Conservation (phyloP, 2,329 filamentous ascomycete species). For the Helminthosporium solani region DNA sequence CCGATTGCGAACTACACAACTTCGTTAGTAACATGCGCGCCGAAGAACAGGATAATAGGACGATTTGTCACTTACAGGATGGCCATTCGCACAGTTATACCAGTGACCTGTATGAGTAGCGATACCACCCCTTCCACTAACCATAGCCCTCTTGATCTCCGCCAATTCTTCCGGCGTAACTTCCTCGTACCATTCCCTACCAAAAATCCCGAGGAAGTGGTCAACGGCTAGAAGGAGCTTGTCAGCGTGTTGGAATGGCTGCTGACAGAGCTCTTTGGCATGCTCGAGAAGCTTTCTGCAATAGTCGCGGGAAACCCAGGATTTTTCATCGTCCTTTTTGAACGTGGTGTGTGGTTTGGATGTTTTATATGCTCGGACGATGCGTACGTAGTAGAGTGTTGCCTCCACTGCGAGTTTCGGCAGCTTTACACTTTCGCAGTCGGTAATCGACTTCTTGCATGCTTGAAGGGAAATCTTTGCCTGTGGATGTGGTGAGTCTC, state of each 20-base stretch:
- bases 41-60: too few relatives aligned
- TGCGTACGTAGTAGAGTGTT: slow-evolving; percentile 34
- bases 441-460: slow-evolving; percentile 33
- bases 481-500: slow-evolving; percentile 9
- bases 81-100: slow-evolving; percentile 60
- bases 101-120: slow-evolving; percentile 56
- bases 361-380: slow-evolving; percentile 27
- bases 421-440: slow-evolving; percentile 31
- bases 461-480: slow-evolving; percentile 21
- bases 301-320: slow-evolving; percentile 13
- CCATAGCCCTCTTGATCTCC: slow-evolving; percentile 52
- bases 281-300: slow-evolving; percentile 29
- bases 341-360: slow-evolving; percentile 10
- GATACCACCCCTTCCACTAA: slow-evolving; percentile 44
- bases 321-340: slow-evolving; percentile 5
- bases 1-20: slow-evolving; percentile 56
- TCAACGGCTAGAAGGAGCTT: slow-evolving; percentile 29
- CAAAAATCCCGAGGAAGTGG: slow-evolving; percentile 28
- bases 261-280: slow-evolving; percentile 36
- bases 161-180: slow-evolving; percentile 47
- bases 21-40: too few relatives aligned
- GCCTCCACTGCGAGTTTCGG: slow-evolving; percentile 44
- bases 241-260: slow-evolving; percentile 32
- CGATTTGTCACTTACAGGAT: slow-evolving; percentile 49
- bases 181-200: slow-evolving; percentile 42